Conservation (phyloP, 768 basidiomycete genomes). For the Boletellus ananas region DNA sequence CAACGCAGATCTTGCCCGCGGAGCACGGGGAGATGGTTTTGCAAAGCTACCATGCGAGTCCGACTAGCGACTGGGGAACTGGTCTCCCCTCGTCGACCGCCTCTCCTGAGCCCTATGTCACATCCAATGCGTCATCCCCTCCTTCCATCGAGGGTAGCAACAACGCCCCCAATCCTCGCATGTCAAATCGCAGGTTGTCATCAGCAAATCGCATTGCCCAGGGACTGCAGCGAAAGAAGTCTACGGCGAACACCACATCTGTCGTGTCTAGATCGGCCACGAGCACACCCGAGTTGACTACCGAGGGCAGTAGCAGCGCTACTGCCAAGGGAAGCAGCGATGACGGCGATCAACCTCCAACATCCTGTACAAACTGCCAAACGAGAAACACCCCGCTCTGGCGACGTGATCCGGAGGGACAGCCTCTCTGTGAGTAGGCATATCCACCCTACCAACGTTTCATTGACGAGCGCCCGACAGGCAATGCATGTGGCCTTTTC, state of each 20-base stretch:
- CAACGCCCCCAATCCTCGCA: slow-evolving; percentile 26
- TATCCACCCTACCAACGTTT: slow-evolving; percentile 6
- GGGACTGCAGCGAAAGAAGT: slow-evolving; percentile 54
- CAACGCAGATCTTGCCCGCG: slow-evolving; percentile 74
- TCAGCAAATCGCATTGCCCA: slow-evolving; percentile 59
- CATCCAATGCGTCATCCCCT: slow-evolving; percentile 69
- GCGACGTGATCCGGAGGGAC: slow-evolving; percentile 90
- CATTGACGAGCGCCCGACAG: slow-evolving; percentile 34
- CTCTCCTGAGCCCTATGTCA: slow-evolving; percentile 71
- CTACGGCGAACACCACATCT: slow-evolving; percentile 22
- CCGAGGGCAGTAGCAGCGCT: slow-evolving; percentile 27
- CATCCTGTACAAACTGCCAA: slow-evolving; percentile 90
- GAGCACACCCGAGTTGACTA: slow-evolving; percentile 62
- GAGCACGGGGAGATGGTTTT: slow-evolving; percentile 41
- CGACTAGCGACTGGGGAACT: slow-evolving; percentile 81
- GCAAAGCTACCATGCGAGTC: slow-evolving; percentile 64
- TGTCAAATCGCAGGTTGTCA: slow-evolving; percentile 55
- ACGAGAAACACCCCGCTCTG: slow-evolving; percentile 94
- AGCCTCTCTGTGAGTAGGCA: slow-evolving; percentile 72
- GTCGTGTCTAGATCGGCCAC: slow-evolving; percentile 48
- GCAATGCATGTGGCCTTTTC: slow-evolving; percentile 91
- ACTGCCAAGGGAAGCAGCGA: slow-evolving; percentile 46
- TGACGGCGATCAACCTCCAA: slow-evolving; percentile 69
- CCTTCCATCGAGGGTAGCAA: slow-evolving; percentile 56
- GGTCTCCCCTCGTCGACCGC: slow-evolving; percentile 66